Base-by-base conservation (phyloP, 2,329 filamentous ascomycete species). In the Fusarium pilosicola region DNA sequence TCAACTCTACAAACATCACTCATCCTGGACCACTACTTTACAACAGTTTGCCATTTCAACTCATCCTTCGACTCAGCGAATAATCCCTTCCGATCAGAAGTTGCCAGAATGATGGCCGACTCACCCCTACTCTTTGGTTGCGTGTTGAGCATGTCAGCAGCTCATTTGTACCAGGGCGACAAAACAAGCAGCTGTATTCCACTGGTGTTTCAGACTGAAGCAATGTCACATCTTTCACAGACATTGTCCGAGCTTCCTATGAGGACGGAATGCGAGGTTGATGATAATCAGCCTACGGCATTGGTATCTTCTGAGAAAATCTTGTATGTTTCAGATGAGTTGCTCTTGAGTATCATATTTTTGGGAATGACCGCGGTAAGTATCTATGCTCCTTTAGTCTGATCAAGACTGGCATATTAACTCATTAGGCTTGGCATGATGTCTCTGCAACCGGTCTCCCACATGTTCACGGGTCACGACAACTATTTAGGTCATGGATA, bases 71-170 rank as follows among this genome's bases (percentile, higher is more conserved):
- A 74, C 32, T 74, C 67, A 0, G 30, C 22, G 1, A 42, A 63
- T 5, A 74, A 74, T 22, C 70, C 70, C 1, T 74, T 73, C 30
- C 36, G 70, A 20, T 74, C 70, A n/a, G 57, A 74, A n/a, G 60
- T 74, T 13, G 48, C 57, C 9, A 60, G 38, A 17, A 58, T 74
- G 63, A 73, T 74, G 18, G 30, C 57, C 0, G 26, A 57, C 12
- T 74, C 70, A 3, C 54, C 67, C 3, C 11, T 74, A 2, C 36
- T 74, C 3, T 65, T 65, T 24, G 34, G 67, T 7, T 71, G 67
- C 2, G 54, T 74, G 5, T 14, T 74, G 24, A 74, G 72, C 34
- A 74, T 74, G 67, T 74, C 70, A 4, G 70, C 70, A 11, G 72
- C 72, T 13, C 70, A 74, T 26, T 44, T 74, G 0, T 74, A 74